Evolutionary conservation across 2,329 filamentous ascomycete genomes (phyloP).

Genomic region (Penicillium frequentans): DNA sequence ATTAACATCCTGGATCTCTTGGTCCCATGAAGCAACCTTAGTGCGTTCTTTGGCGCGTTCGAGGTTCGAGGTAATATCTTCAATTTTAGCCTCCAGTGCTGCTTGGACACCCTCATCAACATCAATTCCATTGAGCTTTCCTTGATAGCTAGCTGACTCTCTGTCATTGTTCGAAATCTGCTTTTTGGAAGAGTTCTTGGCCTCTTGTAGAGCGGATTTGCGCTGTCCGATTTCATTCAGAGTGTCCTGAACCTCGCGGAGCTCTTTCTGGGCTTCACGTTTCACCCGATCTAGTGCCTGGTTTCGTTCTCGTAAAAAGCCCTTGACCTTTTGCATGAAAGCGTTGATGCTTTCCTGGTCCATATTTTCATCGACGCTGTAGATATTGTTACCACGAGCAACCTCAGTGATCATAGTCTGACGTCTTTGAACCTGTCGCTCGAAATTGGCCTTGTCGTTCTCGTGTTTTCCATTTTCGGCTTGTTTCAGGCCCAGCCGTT

Average conservation of each 20-base stretch:
- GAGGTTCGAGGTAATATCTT: slow-evolving; percentile 66
- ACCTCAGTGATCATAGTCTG: slow-evolving; percentile 74
- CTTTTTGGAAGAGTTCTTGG: slow-evolving; percentile 70
- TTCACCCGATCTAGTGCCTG: slow-evolving; percentile 73
- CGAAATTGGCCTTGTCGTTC: slow-evolving; percentile 83
- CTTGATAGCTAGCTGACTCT: slow-evolving; percentile 66
- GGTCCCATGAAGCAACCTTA: slow-evolving; percentile 66
- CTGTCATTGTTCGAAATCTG: slow-evolving; percentile 73
- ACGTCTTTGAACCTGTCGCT: slow-evolving; percentile 72
- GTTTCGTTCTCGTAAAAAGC: slow-evolving; percentile 74
- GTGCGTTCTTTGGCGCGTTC: slow-evolving; percentile 63
- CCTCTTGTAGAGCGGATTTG: slow-evolving; percentile 70
- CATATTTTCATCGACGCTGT: slow-evolving; percentile 78
- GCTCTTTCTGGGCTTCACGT: slow-evolving; percentile 70
- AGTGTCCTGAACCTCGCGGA: slow-evolving; percentile 68
- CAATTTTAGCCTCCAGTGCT: slow-evolving; percentile 70
- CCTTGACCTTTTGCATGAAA: slow-evolving; percentile 77
- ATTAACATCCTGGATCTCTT: slow-evolving; percentile 66
- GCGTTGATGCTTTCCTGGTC: slow-evolving; percentile 70
- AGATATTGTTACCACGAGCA: slow-evolving; percentile 73
- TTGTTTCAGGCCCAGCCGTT: slow-evolving; percentile 40
- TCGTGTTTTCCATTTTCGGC: slow-evolving; percentile 68
- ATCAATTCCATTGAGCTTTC: slow-evolving; percentile 68
- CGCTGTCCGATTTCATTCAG: slow-evolving; percentile 74
- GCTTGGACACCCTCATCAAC: slow-evolving; percentile 84